Base-by-base conservation (phyloP, 2,329 filamentous ascomycete genomes). In the Fusarium devonianum region DNA sequence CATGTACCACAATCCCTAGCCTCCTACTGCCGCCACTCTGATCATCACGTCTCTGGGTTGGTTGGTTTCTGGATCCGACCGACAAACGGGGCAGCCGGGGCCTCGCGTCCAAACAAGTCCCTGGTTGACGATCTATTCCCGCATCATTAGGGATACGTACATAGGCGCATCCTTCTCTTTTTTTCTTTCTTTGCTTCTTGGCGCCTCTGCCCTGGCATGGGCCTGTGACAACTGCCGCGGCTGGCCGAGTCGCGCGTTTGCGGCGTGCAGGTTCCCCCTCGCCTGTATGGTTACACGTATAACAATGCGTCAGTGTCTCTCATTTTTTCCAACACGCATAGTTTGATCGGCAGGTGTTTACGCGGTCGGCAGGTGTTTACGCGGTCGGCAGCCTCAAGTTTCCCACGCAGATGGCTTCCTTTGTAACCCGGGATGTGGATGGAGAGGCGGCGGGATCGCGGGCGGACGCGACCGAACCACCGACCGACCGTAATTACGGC, bases 401-500 rank as follows among this genome's bases (percentile, higher is more conserved):
- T n/a, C n/a, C n/a, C n/a, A n/a, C n/a, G n/a, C n/a, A n/a, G n/a
- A n/a, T n/a, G n/a, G n/a, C n/a, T n/a, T n/a, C n/a, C n/a, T n/a
- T n/a, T n/a, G n/a, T n/a, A n/a, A n/a, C n/a, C n/a, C n/a, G n/a
- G n/a, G n/a, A n/a, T n/a, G n/a, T n/a, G n/a, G n/a, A n/a, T n/a
- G n/a, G n/a, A n/a, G n/a, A n/a, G n/a, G n/a, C n/a, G n/a, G n/a
- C n/a, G n/a, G n/a, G n/a, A n/a, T n/a, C n/a, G n/a, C n/a, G n/a
- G 39, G 28, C 51, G 51, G 52, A 47, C 34, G 51, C 48, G 39
- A 56, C 47, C 33, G 42, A 49, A 50, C 38, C 35, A 49, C 50
- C 53, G 58, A 58, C 51, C 55, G 46, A 49, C 52, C 60, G 50
- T 60, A 64, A 62, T 65, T 65, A 64, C 62, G 62, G 60, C 37